A percentile compares a stretch with the other conserved stretches of the same genome.
phyloP scores from a whole-genome alignment of 768 basidiomycete genomes.

The Gloeophyllum trabeum region DNA sequence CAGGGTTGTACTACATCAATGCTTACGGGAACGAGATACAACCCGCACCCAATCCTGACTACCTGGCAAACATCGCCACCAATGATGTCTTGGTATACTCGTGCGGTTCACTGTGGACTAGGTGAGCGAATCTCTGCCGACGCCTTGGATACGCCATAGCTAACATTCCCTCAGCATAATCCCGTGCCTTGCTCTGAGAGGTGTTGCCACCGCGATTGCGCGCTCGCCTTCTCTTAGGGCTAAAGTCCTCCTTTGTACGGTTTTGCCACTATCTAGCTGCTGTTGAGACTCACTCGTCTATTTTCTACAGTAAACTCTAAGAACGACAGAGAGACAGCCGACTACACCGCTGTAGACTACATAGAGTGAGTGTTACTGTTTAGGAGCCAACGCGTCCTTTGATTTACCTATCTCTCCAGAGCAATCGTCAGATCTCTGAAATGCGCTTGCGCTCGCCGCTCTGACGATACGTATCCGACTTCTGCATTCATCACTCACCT shows the following conservation, averaged over 20 bases:
- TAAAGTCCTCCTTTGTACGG: conserved; percentile 78
- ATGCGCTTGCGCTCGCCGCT: conserved; percentile 2
- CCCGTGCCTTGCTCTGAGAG: conserved; percentile 82
- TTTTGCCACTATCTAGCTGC: conserved; percentile 3
- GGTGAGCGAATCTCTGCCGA: conserved; percentile 27
- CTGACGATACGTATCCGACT: conserved; percentile 58
- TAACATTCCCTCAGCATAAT: conserved; percentile 45
- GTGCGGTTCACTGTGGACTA: conserved; percentile 92
- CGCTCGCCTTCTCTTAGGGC: conserved; percentile 58
- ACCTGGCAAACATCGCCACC: conserved; percentile 46
- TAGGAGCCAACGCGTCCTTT: conserved; percentile 3
- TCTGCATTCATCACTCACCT: conserved; percentile 83
- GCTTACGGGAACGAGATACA: conserved; percentile 88
- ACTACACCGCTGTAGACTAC: conserved; percentile 78
- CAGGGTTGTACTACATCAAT: conserved; percentile 83
- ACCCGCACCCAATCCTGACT: conserved; percentile 78
- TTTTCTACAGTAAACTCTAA: conserved; percentile 57
- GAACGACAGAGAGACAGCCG: conserved; percentile 87
- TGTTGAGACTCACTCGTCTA: not conserved
- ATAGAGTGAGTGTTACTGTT: conserved; percentile 38
- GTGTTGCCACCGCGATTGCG: conserved; percentile 70
- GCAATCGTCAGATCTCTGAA: conserved; percentile 36
- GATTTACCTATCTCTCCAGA: conserved; percentile 26
- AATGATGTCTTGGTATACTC: conserved; percentile 78
- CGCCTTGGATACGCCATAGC: too few species aligned